Conservation (phyloP, 345 rosid genomes). For the Bruguiera sexangula region DNA sequence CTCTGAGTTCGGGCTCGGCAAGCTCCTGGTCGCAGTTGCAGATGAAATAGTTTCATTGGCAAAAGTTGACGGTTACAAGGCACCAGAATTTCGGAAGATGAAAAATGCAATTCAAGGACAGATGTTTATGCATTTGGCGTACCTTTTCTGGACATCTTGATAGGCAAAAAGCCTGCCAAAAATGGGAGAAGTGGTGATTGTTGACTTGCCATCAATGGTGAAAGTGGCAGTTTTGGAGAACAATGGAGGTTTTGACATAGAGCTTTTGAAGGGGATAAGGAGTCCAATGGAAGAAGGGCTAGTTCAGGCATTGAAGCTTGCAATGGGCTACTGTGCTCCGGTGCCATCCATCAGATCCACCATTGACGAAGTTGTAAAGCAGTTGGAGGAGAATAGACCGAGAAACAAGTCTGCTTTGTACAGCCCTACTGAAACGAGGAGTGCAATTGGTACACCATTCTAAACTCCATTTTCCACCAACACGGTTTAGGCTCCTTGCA, state of each 20-base stretch:
- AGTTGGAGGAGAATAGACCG: conserved; percentile 89
- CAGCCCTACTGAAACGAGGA: conserved; percentile 83
- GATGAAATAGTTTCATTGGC: conserved; percentile 91
- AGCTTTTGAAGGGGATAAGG: conserved; percentile 75
- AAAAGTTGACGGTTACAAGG: conserved; percentile 83
- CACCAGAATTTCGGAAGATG: conserved; percentile 93
- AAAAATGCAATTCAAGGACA: conserved; percentile 88
- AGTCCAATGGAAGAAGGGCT: conserved; percentile 97
- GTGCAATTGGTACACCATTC: conserved; percentile 77
- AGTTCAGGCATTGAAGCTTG: conserved; percentile 91
- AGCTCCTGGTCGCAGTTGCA: conserved; percentile 83
- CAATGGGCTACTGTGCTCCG: conserved; percentile 97
- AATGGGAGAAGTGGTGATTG: conserved; percentile 55
- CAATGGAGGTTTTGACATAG: conserved; percentile 90
- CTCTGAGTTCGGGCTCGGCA: conserved; percentile 87
- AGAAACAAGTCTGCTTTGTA: conserved; percentile 91
- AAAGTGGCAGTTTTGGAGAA: conserved; percentile 93
- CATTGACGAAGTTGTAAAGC: conserved; percentile 95
- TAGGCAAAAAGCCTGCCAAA: conserved; percentile 92
- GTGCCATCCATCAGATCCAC: conserved; percentile 82
- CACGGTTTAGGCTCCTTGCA: conserved; percentile 9
- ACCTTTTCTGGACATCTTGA: conserved; percentile 76
- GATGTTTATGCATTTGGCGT: conserved; percentile 93
- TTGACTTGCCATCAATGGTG: conserved; percentile 80
- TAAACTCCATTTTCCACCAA: conserved; percentile 28